Evolutionary conservation across 2,329 filamentous ascomycete species (phyloP).

Genomic region (Apiospora aurea): DNA sequence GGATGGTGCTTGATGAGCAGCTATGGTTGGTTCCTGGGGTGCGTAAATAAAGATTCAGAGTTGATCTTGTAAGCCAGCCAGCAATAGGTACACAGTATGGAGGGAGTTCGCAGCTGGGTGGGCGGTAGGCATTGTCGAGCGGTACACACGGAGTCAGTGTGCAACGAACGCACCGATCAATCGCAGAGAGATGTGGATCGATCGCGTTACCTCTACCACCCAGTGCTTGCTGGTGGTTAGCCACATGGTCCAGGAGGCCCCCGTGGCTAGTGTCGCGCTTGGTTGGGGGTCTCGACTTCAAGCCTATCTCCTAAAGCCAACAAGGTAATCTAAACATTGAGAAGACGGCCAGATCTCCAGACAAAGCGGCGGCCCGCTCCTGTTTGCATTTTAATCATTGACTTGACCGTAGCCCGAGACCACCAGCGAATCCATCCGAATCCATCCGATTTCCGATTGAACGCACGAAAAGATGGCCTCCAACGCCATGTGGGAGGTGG

Average conservation of each 20-base stretch:
- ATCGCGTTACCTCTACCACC: too few species aligned
- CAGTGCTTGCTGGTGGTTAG: neutral
- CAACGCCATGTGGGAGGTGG: conserved; percentile 97
- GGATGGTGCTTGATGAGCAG: too few species aligned
- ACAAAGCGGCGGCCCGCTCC: conserved; percentile 5
- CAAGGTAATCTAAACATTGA: conserved; percentile 10
- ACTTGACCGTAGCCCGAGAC: neutral
- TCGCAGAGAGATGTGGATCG: too few species aligned
- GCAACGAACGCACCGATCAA: too few species aligned
- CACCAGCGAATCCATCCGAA: neutral
- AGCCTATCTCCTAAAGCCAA: conserved; percentile 17
- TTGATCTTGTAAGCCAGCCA: neutral
- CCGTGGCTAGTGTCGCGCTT: conserved; percentile 16
- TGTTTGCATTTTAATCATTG: neutral
- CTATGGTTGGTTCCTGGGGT: neutral
- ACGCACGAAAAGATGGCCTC: conserved; percentile 11
- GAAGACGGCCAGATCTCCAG: conserved; percentile 16
- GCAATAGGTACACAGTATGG: neutral
- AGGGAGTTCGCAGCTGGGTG: neutral
- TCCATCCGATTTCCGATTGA: neutral
- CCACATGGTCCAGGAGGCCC: neutral
- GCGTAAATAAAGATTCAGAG: neutral
- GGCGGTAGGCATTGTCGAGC: neutral
- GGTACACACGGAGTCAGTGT: too few species aligned
- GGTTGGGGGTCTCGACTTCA: conserved; percentile 15